These are phyloP conservation scores for Melaleuca alternifolia DNA, from an alignment of 345 rosid genomes.

Conservation along the genomic window DNA sequence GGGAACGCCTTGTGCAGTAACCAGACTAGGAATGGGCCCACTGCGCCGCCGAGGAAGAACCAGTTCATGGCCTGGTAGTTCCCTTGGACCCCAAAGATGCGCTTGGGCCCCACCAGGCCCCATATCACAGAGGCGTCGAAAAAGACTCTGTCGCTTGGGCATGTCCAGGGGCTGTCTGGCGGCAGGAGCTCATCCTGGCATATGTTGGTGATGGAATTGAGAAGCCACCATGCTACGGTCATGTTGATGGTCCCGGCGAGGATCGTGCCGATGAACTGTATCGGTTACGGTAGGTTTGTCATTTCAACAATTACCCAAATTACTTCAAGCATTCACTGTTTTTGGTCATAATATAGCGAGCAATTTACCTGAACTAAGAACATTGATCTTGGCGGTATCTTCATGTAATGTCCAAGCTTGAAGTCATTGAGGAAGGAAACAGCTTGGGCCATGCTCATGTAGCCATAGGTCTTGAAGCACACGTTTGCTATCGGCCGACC, in stretches of 20 bases:
- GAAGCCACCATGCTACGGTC: slow-evolving; percentile 73
- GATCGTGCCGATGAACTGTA: slow-evolving; percentile 69
- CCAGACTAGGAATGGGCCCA: slow-evolving; percentile 69
- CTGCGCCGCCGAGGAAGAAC: slow-evolving; percentile 73
- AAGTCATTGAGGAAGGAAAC: slow-evolving; percentile 86
- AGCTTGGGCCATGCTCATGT: slow-evolving; percentile 88
- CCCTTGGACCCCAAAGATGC: slow-evolving; percentile 64
- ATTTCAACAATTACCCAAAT: not conserved
- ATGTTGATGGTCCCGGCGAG: slow-evolving; percentile 77
- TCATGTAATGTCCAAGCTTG: slow-evolving; percentile 94
- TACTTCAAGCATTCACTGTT: not conserved
- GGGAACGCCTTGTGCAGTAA: slow-evolving; percentile 63
- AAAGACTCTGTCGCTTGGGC: slow-evolving; percentile 45
- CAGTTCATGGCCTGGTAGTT: slow-evolving; percentile 65
- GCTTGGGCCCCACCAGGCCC: slow-evolving; percentile 74
- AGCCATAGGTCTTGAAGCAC: slow-evolving; percentile 86
- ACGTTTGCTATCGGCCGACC: slow-evolving; percentile 89
- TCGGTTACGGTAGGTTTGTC: not conserved
- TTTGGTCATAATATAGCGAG: not conserved
- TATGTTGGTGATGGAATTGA: slow-evolving; percentile 47
- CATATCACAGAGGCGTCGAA: slow-evolving; percentile 82
- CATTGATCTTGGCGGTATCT: slow-evolving; percentile 92
- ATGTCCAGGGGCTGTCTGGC: not conserved
- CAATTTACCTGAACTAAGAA: slow-evolving; percentile 72
- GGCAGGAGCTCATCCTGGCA: not conserved